Base-by-base conservation (phyloP, 495 filamentous ascomycete genomes). In the Hypoxylon intermedium region DNA sequence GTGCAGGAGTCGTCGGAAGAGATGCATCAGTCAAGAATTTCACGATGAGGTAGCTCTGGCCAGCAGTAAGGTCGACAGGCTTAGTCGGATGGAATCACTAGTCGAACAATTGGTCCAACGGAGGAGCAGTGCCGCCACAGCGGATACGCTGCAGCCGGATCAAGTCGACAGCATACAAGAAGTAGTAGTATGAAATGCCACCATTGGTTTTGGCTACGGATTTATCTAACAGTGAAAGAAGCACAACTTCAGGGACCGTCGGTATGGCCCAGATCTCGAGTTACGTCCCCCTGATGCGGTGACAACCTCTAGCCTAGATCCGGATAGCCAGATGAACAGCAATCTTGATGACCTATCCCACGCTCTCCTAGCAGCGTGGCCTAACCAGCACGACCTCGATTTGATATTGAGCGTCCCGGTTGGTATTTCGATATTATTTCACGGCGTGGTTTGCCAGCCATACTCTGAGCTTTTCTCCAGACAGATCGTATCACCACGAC, bases 1-100 rank as follows among this genome's bases (percentile, higher is more conserved):
- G 13, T 83, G 82, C 53, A 51, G 59, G 21, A 67, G 76, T 30
- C 76, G 79, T 1, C 65, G 68, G 12, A 66, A 69, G 0, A 63
- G 53, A 44, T 75, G 74, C 41, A 52, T 78, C 30, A 53, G 70
- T 42, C 75, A 78, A 46, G 73, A 76, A 45, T 72, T 71, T 26
- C 70, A 65, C 6, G 75, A 79, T 3, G 65, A 72, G 7, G 46
- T 43, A 30, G 9, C 33, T 11, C 31, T 26, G 21, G 18, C 42
- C 44, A 53, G 6, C 47, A 59, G 41, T 38, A 33, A 59, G 36
- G 55, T 33, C n/a, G 68, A 72, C 33, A 50, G 71, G 31, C 50
- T 72, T 11, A 60, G 51, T 26, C 66, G 64, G 2, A 53, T 71
- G 12, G 72, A 72, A 46, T 49, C 61, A 24, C 51, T 74, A 11